Conservation (phyloP, 768 basidiomycete species). For the Suillus lakei region DNA sequence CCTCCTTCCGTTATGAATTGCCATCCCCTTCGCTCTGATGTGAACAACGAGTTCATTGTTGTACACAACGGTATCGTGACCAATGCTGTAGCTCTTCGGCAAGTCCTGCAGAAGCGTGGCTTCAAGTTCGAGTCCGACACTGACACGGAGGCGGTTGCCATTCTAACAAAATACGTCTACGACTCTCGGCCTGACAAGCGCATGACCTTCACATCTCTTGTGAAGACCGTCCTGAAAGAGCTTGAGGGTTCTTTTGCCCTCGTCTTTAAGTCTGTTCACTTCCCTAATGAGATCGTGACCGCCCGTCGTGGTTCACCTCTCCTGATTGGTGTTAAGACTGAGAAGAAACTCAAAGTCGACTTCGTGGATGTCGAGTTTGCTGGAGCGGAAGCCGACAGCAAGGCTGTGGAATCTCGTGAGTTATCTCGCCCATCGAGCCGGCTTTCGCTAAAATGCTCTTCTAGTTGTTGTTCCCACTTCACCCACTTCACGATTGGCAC, state of each 20-base stretch:
- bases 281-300: conserved; percentile 93
- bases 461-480: conserved; percentile 54
- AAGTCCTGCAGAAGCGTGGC: conserved; percentile 94
- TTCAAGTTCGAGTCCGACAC: conserved; percentile 95
- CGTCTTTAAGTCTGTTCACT: conserved; percentile 97
- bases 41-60: conserved; percentile 81
- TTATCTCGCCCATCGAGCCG: conserved; percentile 2
- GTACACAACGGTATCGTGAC: conserved; percentile 99
- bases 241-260: conserved; percentile 99
- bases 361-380: conserved; percentile 98
- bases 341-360: conserved; percentile 99
- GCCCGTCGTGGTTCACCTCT: conserved; percentile 97
- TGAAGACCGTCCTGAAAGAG: conserved; percentile 97
- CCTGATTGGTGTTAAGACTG: conserved; percentile 97
- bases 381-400: conserved; percentile 64
- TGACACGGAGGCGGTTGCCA: conserved; percentile 97
- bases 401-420: conserved; percentile 48
- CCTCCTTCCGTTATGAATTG: conserved; percentile 88
- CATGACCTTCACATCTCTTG: conserved; percentile 84
- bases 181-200: conserved; percentile 90
- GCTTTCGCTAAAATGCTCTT: conserved; percentile 9
- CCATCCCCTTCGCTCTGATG: conserved; percentile 91
- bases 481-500: conserved; percentile 67
- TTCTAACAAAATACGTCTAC: conserved; percentile 94
- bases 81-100: conserved; percentile 85